Percentiles rank a stretch among this genome's conserved stretches.
Evolutionary conservation across 805 yeast species (phyloP).

Genomic region (Candida adriatica): DNA sequence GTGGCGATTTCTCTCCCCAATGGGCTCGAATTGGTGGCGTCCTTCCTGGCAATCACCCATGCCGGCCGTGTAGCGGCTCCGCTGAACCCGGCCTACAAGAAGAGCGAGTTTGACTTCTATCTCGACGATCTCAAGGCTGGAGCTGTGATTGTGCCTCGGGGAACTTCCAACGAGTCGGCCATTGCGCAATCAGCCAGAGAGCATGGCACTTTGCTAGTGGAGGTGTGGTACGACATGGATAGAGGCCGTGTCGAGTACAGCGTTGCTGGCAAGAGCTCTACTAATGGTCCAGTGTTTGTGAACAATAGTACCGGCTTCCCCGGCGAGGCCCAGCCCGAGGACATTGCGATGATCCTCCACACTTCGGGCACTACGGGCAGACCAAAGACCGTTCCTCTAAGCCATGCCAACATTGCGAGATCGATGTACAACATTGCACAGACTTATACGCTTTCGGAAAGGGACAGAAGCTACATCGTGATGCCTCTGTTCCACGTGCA

Average conservation of each 20-base stretch:
- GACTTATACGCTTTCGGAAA: slow-evolving; percentile 43
- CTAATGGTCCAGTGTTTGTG: slow-evolving; percentile 23
- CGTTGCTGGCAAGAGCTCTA: slow-evolving; percentile 23
- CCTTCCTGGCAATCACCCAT: slow-evolving; percentile 51
- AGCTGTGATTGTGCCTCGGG: slow-evolving; percentile 52
- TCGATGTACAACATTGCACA: slow-evolving; percentile 52
- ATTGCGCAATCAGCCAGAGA: slow-evolving; percentile 45
- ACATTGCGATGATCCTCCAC: slow-evolving; percentile 59
- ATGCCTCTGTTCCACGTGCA: slow-evolving; percentile 80
- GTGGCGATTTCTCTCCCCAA: slow-evolving; percentile 59
- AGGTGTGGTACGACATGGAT: slow-evolving; percentile 38
- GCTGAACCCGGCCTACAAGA: slow-evolving; percentile 55
- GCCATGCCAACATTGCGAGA: slow-evolving; percentile 55
- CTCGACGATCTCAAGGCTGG: slow-evolving; percentile 52
- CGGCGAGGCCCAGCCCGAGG: slow-evolving; percentile 39
- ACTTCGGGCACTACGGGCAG: slow-evolving; percentile 75
- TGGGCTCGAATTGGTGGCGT: slow-evolving; percentile 47
- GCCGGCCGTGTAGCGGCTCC: slow-evolving; percentile 62
- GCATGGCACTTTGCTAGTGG: slow-evolving; percentile 43
- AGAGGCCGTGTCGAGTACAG: slow-evolving; percentile 38
- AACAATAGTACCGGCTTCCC: slow-evolving; percentile 29
- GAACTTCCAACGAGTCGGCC: slow-evolving; percentile 29
- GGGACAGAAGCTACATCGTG: slow-evolving; percentile 54
- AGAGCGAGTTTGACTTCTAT: slow-evolving; percentile 57
- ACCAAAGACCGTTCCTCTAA: slow-evolving; percentile 69